Base-by-base conservation (phyloP, 1,284 basidiomycete species). In the Ceratobasidium sp. region DNA sequence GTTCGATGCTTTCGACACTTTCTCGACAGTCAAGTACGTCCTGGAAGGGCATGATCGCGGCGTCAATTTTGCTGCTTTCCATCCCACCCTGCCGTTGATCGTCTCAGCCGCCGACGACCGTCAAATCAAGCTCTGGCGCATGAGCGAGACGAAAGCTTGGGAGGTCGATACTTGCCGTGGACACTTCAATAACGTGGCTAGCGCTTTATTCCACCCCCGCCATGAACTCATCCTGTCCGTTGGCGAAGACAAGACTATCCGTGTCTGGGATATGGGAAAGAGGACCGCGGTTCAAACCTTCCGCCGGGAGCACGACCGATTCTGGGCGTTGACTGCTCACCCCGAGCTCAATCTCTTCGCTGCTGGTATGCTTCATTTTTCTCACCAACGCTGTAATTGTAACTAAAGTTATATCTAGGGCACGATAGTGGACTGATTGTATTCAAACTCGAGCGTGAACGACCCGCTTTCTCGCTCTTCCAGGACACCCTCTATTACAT, bases 71-170 rank as follows among this genome's bases (percentile, higher is more conserved):
- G 96, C 95, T 11, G 88, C 92, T 63, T 98, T 98, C 89, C 96
- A 98, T 81, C 96, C 95, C 0, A 95, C 95, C 0, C 89, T 98
- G 7, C 97, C 97, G 0, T 89, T 99, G 80, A 99, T 99, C 82
- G 93, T 99, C 75, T 99, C 98, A 27, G 95, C 96, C 75, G 96
- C 94, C 56, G 98, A 99, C 82, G 98, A 99, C 83, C 91, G 98
- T 60, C 95, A 97, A 78, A 96, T 99, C 86, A 99, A 98, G 86
- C 93, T 99, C n/a, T 99, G 98, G 98, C 88, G 98, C 77, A 99
- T 99, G 98, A 97, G 94, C 81, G 98, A 99, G 83, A 98, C 96
- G 36, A 98, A 96, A 83, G 98, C 98, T 1, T 99, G 98, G 98
- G 98, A 99, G 84, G 97, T 99, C 64, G 98, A 99, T 82, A 95